phyloP scores from a whole-genome alignment of 352 stramenopile genomes.

The Phytophthora sojae region DNA sequence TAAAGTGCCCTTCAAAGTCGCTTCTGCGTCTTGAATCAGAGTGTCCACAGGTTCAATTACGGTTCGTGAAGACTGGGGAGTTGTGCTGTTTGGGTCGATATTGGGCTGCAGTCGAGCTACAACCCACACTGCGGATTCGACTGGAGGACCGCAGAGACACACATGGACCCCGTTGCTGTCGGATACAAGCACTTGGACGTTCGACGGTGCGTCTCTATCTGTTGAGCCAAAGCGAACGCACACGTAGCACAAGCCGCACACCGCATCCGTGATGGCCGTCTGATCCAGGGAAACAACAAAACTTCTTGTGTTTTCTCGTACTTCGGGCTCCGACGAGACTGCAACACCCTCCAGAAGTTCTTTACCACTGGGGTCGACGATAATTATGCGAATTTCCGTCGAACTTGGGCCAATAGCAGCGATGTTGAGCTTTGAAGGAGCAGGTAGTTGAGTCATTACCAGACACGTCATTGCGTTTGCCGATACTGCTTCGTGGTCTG shows the following conservation, averaged over 20 bases:
- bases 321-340: slow-evolving; percentile 8
- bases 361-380: slow-evolving; percentile 12
- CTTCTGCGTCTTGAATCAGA: slow-evolving; percentile 7
- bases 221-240: slow-evolving; percentile 22
- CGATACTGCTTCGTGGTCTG: neutral
- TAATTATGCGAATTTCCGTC: neutral
- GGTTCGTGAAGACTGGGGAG: neutral
- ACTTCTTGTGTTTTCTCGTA: neutral
- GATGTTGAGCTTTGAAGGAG: slow-evolving; percentile 18
- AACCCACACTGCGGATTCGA: slow-evolving; percentile 41
- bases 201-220: slow-evolving; percentile 2
- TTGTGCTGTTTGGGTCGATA: neutral
- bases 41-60: slow-evolving; percentile 22
- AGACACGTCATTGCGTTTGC: slow-evolving; percentile 14
- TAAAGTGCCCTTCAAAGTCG: slow-evolving; percentile 5
- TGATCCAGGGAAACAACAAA: slow-evolving; percentile 10
- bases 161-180: slow-evolving; percentile 42
- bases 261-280: neutral
- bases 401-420: slow-evolving; percentile 9
- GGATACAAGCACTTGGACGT: slow-evolving; percentile 46
- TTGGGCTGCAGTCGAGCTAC: slow-evolving; percentile 33
- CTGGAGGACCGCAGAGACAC: slow-evolving; percentile 44
- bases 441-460: slow-evolving; percentile 34
- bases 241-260: slow-evolving; percentile 21
- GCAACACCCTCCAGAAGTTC: neutral